phyloP scores from a whole-genome alignment of 768 basidiomycete species.

The Cubamyces sp. region DNA sequence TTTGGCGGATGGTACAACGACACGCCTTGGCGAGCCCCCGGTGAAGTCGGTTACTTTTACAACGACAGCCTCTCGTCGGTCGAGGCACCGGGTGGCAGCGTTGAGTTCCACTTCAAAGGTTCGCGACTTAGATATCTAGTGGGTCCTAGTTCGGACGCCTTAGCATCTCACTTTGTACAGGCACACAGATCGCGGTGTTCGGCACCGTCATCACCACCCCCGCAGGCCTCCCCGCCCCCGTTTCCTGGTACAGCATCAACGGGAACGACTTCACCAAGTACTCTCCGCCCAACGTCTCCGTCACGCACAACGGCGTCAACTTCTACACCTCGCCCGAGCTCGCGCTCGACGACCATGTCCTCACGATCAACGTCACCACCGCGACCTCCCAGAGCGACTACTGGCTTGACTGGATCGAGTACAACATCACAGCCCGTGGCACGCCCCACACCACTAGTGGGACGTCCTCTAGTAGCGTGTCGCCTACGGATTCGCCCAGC shows the following conservation, averaged over 20 bases:
- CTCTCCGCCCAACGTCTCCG: neutral
- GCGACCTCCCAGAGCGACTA: neutral
- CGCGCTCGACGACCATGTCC: neutral
- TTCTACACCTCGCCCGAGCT: conserved; percentile 2
- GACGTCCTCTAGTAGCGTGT: too few species aligned
- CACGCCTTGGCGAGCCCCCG: neutral
- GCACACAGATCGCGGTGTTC: neutral
- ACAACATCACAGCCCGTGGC: neutral
- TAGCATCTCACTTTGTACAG: neutral
- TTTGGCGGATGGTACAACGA: conserved; percentile 2
- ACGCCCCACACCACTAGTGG: neutral
- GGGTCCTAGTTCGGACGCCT: too few species aligned
- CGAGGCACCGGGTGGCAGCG: neutral
- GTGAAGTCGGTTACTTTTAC: neutral
- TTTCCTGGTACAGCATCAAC: neutral
- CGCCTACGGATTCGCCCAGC: neutral
- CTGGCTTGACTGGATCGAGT: neutral
- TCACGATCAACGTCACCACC: conserved; percentile 9
- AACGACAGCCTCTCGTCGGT: neutral
- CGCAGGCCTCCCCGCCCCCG: neutral
- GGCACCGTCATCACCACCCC: neutral
- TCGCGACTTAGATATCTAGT: neutral
- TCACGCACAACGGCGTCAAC: neutral
- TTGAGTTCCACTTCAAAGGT: conserved; percentile 7
- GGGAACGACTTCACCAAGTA: neutral